Base-by-base conservation (phyloP, 208 protist genomes). In the Wallacemonas rigidus region DNA sequence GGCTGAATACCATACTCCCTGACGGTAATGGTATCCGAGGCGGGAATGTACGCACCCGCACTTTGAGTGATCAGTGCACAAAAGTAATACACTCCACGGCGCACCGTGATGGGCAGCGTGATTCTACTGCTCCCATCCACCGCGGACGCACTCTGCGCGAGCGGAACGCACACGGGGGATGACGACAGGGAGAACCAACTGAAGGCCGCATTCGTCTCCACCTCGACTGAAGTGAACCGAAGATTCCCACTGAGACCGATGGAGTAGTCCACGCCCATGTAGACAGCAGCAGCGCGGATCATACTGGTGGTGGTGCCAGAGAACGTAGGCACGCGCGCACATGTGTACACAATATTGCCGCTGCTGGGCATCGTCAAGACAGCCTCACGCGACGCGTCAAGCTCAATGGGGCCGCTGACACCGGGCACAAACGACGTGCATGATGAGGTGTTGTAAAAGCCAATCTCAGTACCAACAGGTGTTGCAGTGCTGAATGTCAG, bases 1-100 rank as follows among this genome's bases (percentile, higher is more conserved):
- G 89, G 89, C 65, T 87, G 80, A 39, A 94, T 54, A 45, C 82
- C 83, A 58, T 91, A 94, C 74, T 91, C 85, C 35, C 41, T 17
- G 0, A 94, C 82, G 14, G 47, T 47, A 43, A 94, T 74, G 0
- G 12, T 44, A 17, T 65, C 78, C 4, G 36, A 36, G 15, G 83
- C 79, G 2, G 89, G 89, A 54, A 89, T 73, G 58, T 81, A 94
- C 9, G 85, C 70, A 64, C 76, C 79, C 14, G 75, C 48, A 3
- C 65, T 40, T 38, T 53, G 51, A 47, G 55, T 81, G 73, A 69
- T 62, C 41, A 69, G 60, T 36, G 17, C 83, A 44, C 88, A 93
- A 44, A 91, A 80, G 71, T 89, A 91, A 73, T 93, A 93, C 14
- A 47, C 67, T 1, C 88, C 88, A 35, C 63, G 74, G 2, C 81